Conservation (phyloP, 129 eudicot genomes). For the Flaveria trinervia region DNA sequence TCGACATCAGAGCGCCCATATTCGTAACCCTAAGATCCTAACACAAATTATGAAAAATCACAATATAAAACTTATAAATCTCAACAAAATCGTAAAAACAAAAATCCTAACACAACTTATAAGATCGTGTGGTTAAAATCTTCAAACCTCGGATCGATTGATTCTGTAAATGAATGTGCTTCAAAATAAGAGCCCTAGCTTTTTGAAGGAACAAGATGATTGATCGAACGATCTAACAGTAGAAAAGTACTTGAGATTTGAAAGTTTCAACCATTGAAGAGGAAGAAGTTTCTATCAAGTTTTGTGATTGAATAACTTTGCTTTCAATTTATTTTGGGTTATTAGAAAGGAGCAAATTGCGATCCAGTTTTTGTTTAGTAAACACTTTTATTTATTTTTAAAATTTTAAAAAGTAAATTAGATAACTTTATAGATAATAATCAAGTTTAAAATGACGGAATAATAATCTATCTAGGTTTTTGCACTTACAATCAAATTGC, state of each 20-base stretch:
- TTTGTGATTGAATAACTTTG: background rate
- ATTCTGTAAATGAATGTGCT: background rate
- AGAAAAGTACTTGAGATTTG: background rate
- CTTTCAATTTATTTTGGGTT: background rate
- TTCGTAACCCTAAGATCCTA: slow-evolving; percentile 23
- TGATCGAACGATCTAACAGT: slow-evolving; percentile 8
- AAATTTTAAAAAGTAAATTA: too few species aligned
- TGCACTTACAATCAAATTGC: too few species aligned
- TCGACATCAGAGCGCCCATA: slow-evolving; percentile 90
- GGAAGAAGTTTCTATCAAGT: slow-evolving; percentile 3
- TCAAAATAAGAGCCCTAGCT: background rate
- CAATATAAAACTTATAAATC: background rate
- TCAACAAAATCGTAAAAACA: background rate
- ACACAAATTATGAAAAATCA: background rate
- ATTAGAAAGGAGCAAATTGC: background rate
- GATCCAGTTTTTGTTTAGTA: background rate
- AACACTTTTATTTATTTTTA: too few species aligned
- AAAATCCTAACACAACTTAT: too few species aligned
- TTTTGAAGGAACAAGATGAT: slow-evolving; percentile 20
- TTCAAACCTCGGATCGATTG: slow-evolving; percentile 16
- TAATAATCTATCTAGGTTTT: too few species aligned
- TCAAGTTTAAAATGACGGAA: too few species aligned
- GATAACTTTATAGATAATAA: too few species aligned
- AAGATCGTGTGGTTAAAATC: background rate
- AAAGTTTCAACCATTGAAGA: slow-evolving; percentile 11